Evolutionary conservation across 2,329 filamentous ascomycete genomes (phyloP), one percentile per base, ranked within the genome.

Genomic region (Calycina marina): DNA sequence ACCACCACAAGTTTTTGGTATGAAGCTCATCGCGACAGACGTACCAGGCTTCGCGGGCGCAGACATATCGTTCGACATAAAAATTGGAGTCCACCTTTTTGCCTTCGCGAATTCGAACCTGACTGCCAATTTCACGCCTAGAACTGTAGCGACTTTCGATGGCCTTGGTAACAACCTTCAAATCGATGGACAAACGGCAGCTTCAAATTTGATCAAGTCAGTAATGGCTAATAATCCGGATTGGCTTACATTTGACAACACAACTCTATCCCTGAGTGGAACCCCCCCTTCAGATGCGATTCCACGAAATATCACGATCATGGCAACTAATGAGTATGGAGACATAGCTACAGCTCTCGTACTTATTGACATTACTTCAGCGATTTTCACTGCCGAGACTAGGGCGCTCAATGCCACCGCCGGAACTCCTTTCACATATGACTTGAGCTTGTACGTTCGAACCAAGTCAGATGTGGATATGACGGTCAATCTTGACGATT

Each of bases 11-110:
- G 67, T 60, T 0, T 90, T 85, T 46, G 65, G 66, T 13, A 67
- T 93, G 36, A 64, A 72, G 38, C 60, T 93, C 5, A 71, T 90
- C 31, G 83, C 81, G 1, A 88, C 80, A 1, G 80, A 92, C 49
- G 69, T 84, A 12, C 60, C 69, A n/a, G 83, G 81, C 2, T 93
- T 86, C 50, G 69, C 78, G 4, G 77, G 73, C 2, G 64, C 68
- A 6, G 66, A 68, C 2, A 50, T 78, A 32, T 57, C 61, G 0
- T 92, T 93, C 51, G 72, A 74, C 4, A 67, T 93, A 20, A 62
- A 76, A 2, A 72, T 93, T 13, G 77, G 77, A 28, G 69, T 62
- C 32, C 79, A 85, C 52, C 67, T 76, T 42, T 59, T 93, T 25
- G 67, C 67, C 2, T 77, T 80, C 40, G 64, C 67, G 2, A 61